phyloP scores from a whole-genome alignment of 2,329 filamentous ascomycete genomes.

The Plenodomus biglobosus region DNA sequence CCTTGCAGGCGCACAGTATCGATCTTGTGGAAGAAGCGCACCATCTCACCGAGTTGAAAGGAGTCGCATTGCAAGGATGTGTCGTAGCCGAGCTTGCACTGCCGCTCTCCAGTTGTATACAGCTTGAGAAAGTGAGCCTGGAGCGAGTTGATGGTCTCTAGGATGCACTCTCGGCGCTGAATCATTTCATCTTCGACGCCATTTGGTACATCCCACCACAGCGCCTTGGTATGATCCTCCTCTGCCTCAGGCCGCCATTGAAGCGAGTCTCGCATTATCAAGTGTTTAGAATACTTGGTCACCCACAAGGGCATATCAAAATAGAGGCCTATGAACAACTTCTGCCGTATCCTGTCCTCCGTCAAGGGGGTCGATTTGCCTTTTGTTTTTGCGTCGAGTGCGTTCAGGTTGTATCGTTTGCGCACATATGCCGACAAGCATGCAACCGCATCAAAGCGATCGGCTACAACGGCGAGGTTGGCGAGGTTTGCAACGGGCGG shows the following conservation, averaged over 20 bases:
- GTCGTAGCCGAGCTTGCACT: constrained; percentile 75
- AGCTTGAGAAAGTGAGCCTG: constrained; percentile 67
- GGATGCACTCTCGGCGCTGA: constrained; percentile 64
- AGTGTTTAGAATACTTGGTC: constrained; percentile 62
- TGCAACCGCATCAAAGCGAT: constrained; percentile 68
- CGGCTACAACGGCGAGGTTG: constrained; percentile 69
- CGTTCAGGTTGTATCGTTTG: constrained; percentile 46
- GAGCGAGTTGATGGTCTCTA: constrained; percentile 70
- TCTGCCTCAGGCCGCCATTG: constrained; percentile 54
- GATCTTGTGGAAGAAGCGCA: constrained; percentile 67
- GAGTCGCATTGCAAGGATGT: constrained; percentile 71
- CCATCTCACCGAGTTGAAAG: constrained; percentile 76
- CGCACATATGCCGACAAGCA: constrained; percentile 59
- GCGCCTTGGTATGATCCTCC: constrained; percentile 47
- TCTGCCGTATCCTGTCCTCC: constrained; percentile 70
- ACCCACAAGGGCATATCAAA: constrained; percentile 65
- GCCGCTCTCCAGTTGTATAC: constrained; percentile 67
- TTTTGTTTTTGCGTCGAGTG: constrained; percentile 49
- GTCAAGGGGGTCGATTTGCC: constrained; percentile 47
- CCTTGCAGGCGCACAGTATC: constrained; percentile 60
- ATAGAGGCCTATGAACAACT: constrained; percentile 66
- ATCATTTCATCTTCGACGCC: constrained; percentile 71
- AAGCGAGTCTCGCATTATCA: constrained; percentile 66
- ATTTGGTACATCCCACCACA: constrained; percentile 74
- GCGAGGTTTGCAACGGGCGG: constrained; percentile 64